phyloP scores from a whole-genome alignment of 2,329 filamentous ascomycete genomes.

The Alternaria dauci region DNA sequence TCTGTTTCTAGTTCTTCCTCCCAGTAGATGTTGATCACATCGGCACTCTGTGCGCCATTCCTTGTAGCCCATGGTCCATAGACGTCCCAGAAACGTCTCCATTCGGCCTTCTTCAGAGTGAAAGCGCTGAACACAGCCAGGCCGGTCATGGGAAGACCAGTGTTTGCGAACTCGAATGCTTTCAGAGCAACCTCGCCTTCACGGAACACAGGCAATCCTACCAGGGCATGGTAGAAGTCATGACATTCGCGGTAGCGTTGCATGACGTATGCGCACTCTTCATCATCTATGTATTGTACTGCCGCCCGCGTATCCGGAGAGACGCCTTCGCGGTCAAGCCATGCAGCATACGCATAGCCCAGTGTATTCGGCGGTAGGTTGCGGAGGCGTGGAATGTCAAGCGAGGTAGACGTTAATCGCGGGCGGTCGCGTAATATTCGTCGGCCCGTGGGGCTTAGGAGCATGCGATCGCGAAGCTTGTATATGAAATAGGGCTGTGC shows the following conservation, averaged over 20 bases:
- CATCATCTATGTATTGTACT: constrained; percentile 92
- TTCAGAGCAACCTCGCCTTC: constrained; percentile 98
- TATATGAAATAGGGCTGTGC: constrained; percentile 95
- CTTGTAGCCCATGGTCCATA: constrained; percentile 91
- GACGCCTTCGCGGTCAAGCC: constrained; percentile 94
- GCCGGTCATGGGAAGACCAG: constrained; percentile 92
- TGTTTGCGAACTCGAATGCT: constrained; percentile 97
- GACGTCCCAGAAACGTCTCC: constrained; percentile 72
- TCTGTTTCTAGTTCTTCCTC: constrained; percentile 90
- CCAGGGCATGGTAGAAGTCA: constrained; percentile 96
- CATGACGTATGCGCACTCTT: constrained; percentile 98
- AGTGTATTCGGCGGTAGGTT: constrained; percentile 75
- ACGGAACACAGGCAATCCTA: constrained; percentile 86
- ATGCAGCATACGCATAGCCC: constrained; percentile 82
- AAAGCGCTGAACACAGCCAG: constrained; percentile 78
- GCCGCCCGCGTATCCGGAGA: constrained; percentile 84
- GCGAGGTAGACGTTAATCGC: constrained; percentile 78
- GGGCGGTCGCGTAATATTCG: constrained; percentile 91
- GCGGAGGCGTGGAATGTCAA: constrained; percentile 75
- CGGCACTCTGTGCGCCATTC: constrained; percentile 78
- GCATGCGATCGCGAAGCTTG: constrained; percentile 91
- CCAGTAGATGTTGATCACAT: constrained; percentile 97
- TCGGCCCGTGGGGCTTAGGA: constrained; percentile 80
- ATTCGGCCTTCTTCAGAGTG: constrained; percentile 69
- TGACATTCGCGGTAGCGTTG: constrained; percentile 97